phyloP scores from a whole-genome alignment of 2,329 filamentous ascomycete genomes.

The Trichoderma breve region DNA sequence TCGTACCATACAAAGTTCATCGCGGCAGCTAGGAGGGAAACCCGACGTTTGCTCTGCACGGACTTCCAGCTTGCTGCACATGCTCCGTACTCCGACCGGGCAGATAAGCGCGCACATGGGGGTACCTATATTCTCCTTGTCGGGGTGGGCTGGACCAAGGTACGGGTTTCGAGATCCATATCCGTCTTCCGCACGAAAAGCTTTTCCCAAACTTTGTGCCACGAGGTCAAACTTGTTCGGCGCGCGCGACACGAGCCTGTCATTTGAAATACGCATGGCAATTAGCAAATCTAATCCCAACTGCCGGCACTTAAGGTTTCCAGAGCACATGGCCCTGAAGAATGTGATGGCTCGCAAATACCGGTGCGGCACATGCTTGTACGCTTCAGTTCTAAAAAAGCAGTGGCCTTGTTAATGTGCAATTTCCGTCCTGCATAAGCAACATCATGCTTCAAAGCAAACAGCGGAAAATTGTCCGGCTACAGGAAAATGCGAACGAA shows the following conservation, averaged over 20 bases:
- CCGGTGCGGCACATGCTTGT: not conserved
- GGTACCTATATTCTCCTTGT: not conserved
- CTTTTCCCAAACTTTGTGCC: not conserved
- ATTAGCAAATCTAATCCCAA: not conserved
- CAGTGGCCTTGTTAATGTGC: not conserved
- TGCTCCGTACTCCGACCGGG: not conserved
- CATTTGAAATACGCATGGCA: not conserved
- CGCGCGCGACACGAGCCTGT: not conserved
- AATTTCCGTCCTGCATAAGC: not conserved
- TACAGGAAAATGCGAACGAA: not conserved
- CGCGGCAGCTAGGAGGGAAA: conserved; percentile 2
- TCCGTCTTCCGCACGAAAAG: not conserved
- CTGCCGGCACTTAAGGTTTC: not conserved
- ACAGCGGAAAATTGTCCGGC: not conserved
- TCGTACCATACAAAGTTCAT: conserved; percentile 15
- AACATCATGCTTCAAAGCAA: not conserved
- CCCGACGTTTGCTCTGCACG: not conserved
- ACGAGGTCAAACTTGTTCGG: not conserved
- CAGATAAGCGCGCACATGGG: conserved; percentile 15
- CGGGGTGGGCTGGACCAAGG: not conserved
- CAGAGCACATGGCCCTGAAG: not conserved
- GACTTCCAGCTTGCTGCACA: not conserved
- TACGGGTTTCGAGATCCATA: not conserved
- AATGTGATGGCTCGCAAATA: not conserved
- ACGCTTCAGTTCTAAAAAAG: not conserved